Conservation (phyloP, 805 yeast genomes). For the Candida bentonensis region DNA sequence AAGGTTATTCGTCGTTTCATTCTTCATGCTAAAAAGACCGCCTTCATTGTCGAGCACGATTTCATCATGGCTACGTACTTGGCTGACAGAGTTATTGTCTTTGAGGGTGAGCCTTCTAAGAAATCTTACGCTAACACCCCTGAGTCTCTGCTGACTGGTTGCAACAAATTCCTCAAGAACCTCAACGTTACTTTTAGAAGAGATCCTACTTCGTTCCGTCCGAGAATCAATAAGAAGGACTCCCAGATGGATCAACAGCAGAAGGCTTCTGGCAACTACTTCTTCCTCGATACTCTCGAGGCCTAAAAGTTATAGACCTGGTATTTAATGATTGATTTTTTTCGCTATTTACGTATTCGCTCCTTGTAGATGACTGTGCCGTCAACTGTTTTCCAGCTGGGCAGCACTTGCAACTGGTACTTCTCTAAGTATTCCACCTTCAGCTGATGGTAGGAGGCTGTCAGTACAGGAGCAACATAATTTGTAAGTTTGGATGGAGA, state of each 20-base stretch:
- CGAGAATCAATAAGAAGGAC: slow-evolving; percentile 94
- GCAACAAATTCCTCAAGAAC: slow-evolving; percentile 92
- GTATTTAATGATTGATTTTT: slow-evolving; percentile 22
- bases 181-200: slow-evolving; percentile 97
- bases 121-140: slow-evolving; percentile 79
- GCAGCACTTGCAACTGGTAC: background rate
- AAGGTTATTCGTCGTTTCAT: slow-evolving; percentile 96
- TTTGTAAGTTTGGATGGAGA: background rate
- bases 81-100: slow-evolving; percentile 97
- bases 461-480: background rate
- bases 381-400: background rate
- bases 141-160: slow-evolving; percentile 89
- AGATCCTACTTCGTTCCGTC: slow-evolving; percentile 96
- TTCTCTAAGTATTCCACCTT: background rate
- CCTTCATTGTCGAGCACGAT: slow-evolving; percentile 99
- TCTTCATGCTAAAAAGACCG: slow-evolving; percentile 93
- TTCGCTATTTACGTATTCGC: slow-evolving; percentile 7
- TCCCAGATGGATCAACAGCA: slow-evolving; percentile 99
- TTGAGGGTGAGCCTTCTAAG: slow-evolving; percentile 87
- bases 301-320: slow-evolving; percentile 22
- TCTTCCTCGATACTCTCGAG: slow-evolving; percentile 70
- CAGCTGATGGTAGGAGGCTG: background rate
- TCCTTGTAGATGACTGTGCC: background rate
- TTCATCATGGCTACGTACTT: slow-evolving; percentile 99
- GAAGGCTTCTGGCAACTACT: slow-evolving; percentile 81